Base-by-base conservation (phyloP, 768 basidiomycete genomes). In the Cystofilobasidium ferigula region DNA sequence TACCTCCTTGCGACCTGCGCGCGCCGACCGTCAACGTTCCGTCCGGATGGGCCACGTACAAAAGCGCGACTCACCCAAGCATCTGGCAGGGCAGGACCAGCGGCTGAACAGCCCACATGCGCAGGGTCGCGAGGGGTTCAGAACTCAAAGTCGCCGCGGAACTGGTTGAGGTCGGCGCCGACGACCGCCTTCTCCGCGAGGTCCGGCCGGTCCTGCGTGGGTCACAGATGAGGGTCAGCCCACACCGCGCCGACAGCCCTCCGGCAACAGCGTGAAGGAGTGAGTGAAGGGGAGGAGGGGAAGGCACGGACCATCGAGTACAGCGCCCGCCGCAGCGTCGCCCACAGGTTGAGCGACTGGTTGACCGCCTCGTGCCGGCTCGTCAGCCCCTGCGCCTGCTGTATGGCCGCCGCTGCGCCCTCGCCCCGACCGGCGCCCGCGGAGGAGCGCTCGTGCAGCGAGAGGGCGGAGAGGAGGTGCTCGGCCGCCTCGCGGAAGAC, bases 401-500 rank as follows among this genome's bases (percentile, higher is more conserved):
- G 40, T 10, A 43, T 58, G 56, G 22, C 48, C 47, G n/a, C n/a
- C n/a, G n/a, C n/a, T n/a, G n/a, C n/a, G n/a, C n/a, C 56, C 26
- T 12, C 69, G 69, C 3, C 38, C 30, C 38, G 28, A 47, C 18
- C n/a, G 12, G 6, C 60, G 51, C 34, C 64, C 30, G 57, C 40
- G 30, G 63, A 32, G 10, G 40, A 42, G 10, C 40, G 40, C 14
- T 58, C 63, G 43, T 94, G 91, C 73, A 92, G 79, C 16, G 81
- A 82, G 43, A 95, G 77, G 0, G 89, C 92, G 68, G 87, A 86
- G 60, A 95, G 78, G 73, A 95, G 88, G 76, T 99, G 95, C 71
- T 99, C 95, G 5, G 90, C 89, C 0, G 95, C 93, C 78, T 99
- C 95, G 73, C 88, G 86, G 76, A 88, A 82, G 12, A 91, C 90